Evolutionary conservation across 2,329 filamentous ascomycete species (phyloP).

Genomic region (Fusarium gaditjirri): DNA sequence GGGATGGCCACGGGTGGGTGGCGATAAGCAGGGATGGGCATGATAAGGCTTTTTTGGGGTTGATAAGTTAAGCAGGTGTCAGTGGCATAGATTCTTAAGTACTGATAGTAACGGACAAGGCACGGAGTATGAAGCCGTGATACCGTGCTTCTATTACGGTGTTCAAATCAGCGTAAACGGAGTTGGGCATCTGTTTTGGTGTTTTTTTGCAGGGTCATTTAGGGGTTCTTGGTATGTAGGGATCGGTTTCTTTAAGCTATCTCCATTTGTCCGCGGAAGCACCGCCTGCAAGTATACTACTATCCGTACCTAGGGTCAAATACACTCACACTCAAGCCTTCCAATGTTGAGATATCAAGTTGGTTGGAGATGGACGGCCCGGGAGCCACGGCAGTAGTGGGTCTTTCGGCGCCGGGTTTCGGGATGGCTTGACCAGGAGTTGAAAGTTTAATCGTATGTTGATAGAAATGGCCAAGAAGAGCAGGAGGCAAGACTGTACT

Average conservation of each 20-base stretch:
- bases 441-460: background rate
- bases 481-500: background rate
- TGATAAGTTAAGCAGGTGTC: constrained; percentile 8
- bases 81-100: background rate
- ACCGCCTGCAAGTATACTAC: background rate
- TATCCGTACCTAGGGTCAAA: background rate
- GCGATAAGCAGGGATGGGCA: constrained; percentile 26
- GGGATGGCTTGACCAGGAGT: background rate
- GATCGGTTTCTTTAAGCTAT: constrained; percentile 19
- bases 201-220: constrained; percentile 11
- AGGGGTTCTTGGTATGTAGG: constrained; percentile 16
- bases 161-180: background rate
- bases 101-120: constrained; percentile 6
- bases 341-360: background rate
- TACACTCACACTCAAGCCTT: background rate
- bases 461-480: background rate
- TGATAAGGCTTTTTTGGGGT: constrained; percentile 27
- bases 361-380: background rate
- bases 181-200: background rate
- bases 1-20: background rate
- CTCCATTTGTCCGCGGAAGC: background rate
- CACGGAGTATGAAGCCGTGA: constrained; percentile 18
- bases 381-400: constrained; percentile 4
- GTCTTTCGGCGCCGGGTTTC: background rate
- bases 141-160: constrained; percentile 12